A percentile compares a stretch with the other conserved stretches of the same genome.
Conservation (phyloP, 306 rosid species). For the Pyrus pyrifolia region DNA sequence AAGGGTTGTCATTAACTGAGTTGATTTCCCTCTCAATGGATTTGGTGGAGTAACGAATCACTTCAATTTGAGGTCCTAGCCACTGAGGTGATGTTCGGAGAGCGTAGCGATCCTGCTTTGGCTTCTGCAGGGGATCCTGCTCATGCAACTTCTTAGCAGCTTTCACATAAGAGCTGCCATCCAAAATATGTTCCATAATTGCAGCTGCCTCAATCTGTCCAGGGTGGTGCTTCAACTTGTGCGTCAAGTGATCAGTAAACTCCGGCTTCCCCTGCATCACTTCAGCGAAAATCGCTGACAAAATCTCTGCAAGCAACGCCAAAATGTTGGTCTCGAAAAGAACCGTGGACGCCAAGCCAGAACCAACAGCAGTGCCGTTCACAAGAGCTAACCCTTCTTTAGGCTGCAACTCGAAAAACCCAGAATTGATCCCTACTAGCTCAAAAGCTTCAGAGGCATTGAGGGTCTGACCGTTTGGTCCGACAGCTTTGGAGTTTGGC, state of each 20-base stretch:
- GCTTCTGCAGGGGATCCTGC: slow-evolving; percentile 76
- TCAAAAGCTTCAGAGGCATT: slow-evolving; percentile 57
- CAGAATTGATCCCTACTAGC: slow-evolving; percentile 41
- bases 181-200: slow-evolving; percentile 87
- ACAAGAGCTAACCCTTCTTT: slow-evolving; percentile 94
- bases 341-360: slow-evolving; percentile 79
- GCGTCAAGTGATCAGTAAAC: slow-evolving; percentile 84
- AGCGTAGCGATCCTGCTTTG: slow-evolving; percentile 80
- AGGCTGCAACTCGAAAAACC: slow-evolving; percentile 80
- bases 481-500: slow-evolving; percentile 64
- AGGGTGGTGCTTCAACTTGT: slow-evolving; percentile 85
- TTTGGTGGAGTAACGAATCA: slow-evolving; percentile 68
- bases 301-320: slow-evolving; percentile 55
- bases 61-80: slow-evolving; percentile 90
- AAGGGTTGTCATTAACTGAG: slow-evolving; percentile 84
- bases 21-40: slow-evolving; percentile 87
- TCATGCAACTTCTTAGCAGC: slow-evolving; percentile 69
- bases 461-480: slow-evolving; percentile 55
- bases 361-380: slow-evolving; percentile 90
- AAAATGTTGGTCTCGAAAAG: slow-evolving; percentile 71
- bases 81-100: slow-evolving; percentile 91
- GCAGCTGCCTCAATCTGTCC: slow-evolving; percentile 97
- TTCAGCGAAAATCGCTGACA: slow-evolving; percentile 75
- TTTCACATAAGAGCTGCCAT: slow-evolving; percentile 71
- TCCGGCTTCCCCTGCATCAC: slow-evolving; percentile 94